Conservation (phyloP, 257 asterid genomes). For the Catharanthus roseus region DNA sequence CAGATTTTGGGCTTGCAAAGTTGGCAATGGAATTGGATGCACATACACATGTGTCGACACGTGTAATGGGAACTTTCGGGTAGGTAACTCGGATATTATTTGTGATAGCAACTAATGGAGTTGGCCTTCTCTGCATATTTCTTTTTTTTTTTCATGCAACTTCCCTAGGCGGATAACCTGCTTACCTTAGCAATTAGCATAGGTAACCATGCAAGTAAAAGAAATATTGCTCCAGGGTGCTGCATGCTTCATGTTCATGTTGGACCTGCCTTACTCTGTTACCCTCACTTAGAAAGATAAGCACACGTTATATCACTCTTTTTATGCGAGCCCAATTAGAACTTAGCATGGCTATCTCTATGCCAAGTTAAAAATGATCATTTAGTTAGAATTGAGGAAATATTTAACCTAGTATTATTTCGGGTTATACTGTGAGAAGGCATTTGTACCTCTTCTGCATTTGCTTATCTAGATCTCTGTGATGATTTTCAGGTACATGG, state of each 20-base stretch:
- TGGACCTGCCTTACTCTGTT: background rate
- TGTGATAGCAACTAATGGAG: background rate
- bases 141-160: background rate
- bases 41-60: constrained; percentile 76
- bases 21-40: constrained; percentile 63
- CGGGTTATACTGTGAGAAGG: background rate
- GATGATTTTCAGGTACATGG: constrained; percentile 65
- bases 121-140: background rate
- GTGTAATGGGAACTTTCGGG: constrained; percentile 98
- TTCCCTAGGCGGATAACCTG: background rate
- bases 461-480: constrained; percentile 16
- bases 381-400: background rate
- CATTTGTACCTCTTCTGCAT: background rate
- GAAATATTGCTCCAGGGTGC: background rate
- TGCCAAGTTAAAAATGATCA: background rate
- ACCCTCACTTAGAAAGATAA: background rate
- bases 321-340: background rate
- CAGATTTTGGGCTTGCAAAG: constrained; percentile 92
- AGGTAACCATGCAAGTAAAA: background rate
- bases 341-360: background rate
- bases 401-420: background rate
- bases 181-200: background rate
- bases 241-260: background rate
- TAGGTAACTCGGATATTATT: constrained; percentile 28
- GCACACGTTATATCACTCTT: background rate